phyloP scores from a whole-genome alignment of 192 early-diverging fungal genomes.

The Coemansia sp. region DNA sequence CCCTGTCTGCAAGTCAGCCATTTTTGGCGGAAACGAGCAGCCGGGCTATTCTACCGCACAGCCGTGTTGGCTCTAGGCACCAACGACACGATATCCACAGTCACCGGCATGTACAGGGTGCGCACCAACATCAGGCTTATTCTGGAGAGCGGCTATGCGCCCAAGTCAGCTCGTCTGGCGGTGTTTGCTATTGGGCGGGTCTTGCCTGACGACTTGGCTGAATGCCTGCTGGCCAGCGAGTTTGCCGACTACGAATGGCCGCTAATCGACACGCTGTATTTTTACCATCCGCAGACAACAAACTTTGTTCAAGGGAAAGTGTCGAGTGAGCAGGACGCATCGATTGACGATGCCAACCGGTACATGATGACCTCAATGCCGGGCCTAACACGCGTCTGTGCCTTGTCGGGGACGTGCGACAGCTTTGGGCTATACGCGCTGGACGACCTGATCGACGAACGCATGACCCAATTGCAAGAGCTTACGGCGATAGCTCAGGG shows the following conservation, averaged over 20 bases:
- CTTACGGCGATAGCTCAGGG: slow-evolving; percentile 15
- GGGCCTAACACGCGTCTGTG: slow-evolving; percentile 9
- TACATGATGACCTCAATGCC: slow-evolving; percentile 21
- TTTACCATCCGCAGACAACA: slow-evolving; percentile 19
- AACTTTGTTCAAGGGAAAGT: too few species aligned
- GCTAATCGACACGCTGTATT: slow-evolving; percentile 23
- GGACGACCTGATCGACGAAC: slow-evolving; percentile 34
- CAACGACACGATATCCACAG: slow-evolving; percentile 2
- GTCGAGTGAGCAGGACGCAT: slow-evolving; percentile 13
- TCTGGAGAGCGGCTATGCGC: slow-evolving; percentile 43
- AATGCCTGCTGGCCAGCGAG: slow-evolving; percentile 3
- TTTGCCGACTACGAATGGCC: slow-evolving; percentile 38
- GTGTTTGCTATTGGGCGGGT: slow-evolving; percentile 6
- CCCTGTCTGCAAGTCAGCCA: slow-evolving; percentile 14
- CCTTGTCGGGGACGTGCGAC: slow-evolving; percentile 28
- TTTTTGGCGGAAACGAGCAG: slow-evolving; percentile 33
- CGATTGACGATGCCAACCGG: slow-evolving; percentile 18
- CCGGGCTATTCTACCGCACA: slow-evolving; percentile 36
- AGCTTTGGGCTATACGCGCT: slow-evolving; percentile 43
- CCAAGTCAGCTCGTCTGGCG: slow-evolving; percentile 20
- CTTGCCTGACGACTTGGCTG: slow-evolving; percentile 1
- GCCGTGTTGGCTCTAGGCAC: slow-evolving; percentile 19
- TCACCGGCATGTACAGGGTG: not conserved
- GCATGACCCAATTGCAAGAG: slow-evolving; percentile 4
- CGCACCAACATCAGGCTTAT: slow-evolving; percentile 30